phyloP scores from a whole-genome alignment of 768 basidiomycete species.

The Heimioporus sp. region DNA sequence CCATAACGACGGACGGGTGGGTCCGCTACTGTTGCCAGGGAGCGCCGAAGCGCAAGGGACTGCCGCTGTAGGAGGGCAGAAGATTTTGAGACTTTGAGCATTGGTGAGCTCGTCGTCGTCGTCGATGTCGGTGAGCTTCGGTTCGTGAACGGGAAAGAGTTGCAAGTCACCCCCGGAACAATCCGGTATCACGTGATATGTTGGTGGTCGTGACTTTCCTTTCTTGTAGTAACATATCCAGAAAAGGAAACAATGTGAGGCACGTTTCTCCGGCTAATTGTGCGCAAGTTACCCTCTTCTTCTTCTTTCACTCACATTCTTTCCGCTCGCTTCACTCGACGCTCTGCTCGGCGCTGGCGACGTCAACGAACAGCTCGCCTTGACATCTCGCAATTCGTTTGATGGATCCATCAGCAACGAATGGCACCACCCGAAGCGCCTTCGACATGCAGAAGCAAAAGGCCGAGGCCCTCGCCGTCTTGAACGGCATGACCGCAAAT shows the following conservation, averaged over 20 bases:
- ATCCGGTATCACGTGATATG: constrained; percentile 20
- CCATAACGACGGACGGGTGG: constrained; percentile 91
- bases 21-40: constrained; percentile 72
- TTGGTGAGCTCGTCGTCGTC: constrained; percentile 16
- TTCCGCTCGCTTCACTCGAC: too few relatives aligned
- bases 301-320: too few relatives aligned
- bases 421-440: constrained; percentile 13
- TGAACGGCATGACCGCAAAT: constrained; percentile 31
- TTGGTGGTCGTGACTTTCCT: constrained; percentile 5
- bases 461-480: constrained; percentile 26
- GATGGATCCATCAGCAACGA: constrained; percentile 15
- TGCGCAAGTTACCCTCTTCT: too few relatives aligned
- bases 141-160: not conserved
- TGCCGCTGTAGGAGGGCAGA: constrained; percentile 20
- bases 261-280: constrained; percentile 9
- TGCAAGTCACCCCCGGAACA: constrained; percentile 9
- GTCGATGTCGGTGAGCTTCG: constrained; percentile 3
- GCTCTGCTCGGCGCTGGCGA: constrained; percentile 2
- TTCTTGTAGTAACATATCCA: constrained; percentile 2
- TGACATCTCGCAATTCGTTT: too few relatives aligned
- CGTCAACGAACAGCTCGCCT: too few relatives aligned
- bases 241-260: constrained; percentile 7
- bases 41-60: constrained; percentile 16
- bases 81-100: constrained; percentile 30
- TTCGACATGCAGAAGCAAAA: constrained; percentile 31